These are phyloP conservation scores for Geosmithia flava DNA, from an alignment of 2,329 filamentous ascomycete genomes.

Conservation along the genomic window DNA sequence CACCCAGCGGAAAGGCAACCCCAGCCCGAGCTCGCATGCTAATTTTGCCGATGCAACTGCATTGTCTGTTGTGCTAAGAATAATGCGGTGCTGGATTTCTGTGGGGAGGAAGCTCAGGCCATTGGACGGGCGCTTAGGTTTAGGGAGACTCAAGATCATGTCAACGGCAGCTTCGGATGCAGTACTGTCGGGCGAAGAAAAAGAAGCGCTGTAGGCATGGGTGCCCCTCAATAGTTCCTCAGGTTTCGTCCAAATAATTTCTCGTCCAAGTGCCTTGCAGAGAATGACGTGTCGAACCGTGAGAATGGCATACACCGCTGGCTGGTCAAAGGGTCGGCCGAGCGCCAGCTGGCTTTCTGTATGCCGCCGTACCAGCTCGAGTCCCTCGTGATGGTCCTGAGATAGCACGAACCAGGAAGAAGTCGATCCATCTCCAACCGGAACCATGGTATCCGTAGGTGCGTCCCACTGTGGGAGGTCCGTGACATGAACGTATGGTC, in stretches of 20 bases:
- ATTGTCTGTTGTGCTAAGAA: not conserved
- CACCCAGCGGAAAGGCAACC: no score
- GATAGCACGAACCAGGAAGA: conserved; percentile 8
- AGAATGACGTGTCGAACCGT: conserved; percentile 6
- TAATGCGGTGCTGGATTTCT: conserved; percentile 8
- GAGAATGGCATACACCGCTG: conserved; percentile 6
- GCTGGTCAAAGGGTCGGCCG: not conserved
- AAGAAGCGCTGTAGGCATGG: no score
- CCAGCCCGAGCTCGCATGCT: no score
- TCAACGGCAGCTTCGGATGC: not conserved
- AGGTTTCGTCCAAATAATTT: conserved; percentile 3
- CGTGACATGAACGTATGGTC: conserved; percentile 1
- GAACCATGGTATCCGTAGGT: conserved; percentile 4
- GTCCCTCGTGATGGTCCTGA: conserved; percentile 4
- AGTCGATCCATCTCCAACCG: no score
- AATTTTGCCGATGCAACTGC: no score
- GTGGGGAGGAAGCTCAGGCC: conserved; percentile 6
- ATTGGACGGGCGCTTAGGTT: not conserved
- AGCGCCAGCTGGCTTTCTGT: not conserved
- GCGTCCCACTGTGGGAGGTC: conserved; percentile 8
- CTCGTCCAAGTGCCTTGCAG: conserved; percentile 3
- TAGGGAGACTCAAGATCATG: not conserved
- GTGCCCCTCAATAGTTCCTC: conserved; percentile 5
- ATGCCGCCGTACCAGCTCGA: conserved; percentile 8
- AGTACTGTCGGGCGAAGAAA: conserved; percentile 1